These are phyloP conservation scores for Exsudoporus frostii DNA, from an alignment of 768 basidiomycete genomes.

Conservation along the genomic window DNA sequence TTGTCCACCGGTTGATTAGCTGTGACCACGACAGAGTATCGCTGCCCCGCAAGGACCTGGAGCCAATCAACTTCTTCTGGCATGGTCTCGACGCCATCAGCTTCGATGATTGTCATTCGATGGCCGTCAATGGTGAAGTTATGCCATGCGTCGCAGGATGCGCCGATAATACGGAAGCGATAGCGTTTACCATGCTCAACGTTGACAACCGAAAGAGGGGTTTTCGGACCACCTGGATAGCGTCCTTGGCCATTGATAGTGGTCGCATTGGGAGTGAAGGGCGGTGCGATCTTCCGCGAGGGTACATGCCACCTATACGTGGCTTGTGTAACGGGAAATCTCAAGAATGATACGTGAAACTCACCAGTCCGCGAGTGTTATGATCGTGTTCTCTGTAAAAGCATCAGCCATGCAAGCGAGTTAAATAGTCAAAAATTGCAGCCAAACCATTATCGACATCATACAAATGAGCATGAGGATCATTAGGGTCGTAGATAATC, in stretches of 20 bases:
- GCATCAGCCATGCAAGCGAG: neutral
- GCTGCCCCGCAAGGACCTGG: constrained; percentile 41
- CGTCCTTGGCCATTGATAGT: constrained; percentile 47
- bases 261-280: constrained; percentile 36
- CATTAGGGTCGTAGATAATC: constrained; percentile 45
- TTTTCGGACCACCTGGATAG: constrained; percentile 29
- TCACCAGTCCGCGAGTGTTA: constrained; percentile 47
- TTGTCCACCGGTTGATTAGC: constrained; percentile 38
- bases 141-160: constrained; percentile 30
- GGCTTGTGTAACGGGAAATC: neutral
- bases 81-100: constrained; percentile 35
- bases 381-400: constrained; percentile 37
- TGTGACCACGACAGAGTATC: constrained; percentile 40
- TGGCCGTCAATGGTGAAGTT: constrained; percentile 36
- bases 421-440: neutral
- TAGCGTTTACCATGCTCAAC: constrained; percentile 40
- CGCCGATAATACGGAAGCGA: constrained; percentile 38
- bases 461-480: constrained; percentile 40
- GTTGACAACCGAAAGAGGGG: constrained; percentile 36
- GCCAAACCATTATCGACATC: constrained; percentile 45
- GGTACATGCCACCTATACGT: constrained; percentile 28
- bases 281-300: constrained; percentile 13
- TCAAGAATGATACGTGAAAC: neutral
- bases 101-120: constrained; percentile 42
- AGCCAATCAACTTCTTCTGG: constrained; percentile 40